Conservation (phyloP, 352 stramenopile species). For the Globisporangium camurandrum region DNA sequence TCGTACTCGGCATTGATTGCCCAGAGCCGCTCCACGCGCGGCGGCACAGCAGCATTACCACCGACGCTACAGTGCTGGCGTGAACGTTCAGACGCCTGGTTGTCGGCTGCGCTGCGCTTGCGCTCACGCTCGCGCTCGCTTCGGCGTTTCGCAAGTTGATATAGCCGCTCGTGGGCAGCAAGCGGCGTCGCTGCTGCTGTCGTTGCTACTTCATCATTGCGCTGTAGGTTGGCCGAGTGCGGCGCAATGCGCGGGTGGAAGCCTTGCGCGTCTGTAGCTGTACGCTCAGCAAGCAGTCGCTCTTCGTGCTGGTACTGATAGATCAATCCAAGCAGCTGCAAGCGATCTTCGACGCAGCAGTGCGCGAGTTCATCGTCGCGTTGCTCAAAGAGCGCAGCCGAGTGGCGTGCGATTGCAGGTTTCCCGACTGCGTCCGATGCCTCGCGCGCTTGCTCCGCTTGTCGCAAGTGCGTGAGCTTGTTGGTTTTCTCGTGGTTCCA, state of each 20-base stretch:
- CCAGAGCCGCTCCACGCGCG: conserved; percentile 27
- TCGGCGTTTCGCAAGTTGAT: conserved; percentile 28
- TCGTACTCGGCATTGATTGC: conserved; percentile 32
- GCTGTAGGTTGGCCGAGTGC: conserved; percentile 39
- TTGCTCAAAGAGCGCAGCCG: conserved; percentile 21
- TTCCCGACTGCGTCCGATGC: conserved; percentile 21
- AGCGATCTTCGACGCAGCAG: conserved; percentile 60
- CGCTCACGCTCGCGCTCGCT: neutral
- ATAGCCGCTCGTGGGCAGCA: conserved; percentile 45
- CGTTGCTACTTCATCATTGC: no score
- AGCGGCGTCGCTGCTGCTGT: conserved; percentile 1
- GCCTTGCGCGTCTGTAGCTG: no score
- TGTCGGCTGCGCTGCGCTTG: neutral
- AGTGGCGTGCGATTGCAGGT: conserved; percentile 27
- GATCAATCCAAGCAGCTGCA: conserved; percentile 61
- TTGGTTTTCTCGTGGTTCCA: conserved; percentile 55
- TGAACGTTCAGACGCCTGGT: neutral
- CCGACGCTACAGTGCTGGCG: no score
- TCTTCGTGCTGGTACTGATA: conserved; percentile 67
- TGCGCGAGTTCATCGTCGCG: conserved; percentile 41
- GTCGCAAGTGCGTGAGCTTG: conserved; percentile 38
- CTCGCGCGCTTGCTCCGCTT: conserved; percentile 23
- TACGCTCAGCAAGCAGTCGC: conserved; percentile 18
- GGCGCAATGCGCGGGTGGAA: conserved; percentile 34
- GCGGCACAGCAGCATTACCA: no score